phyloP scores from a whole-genome alignment of 208 protist genomes.

The Perkinsela sp. region DNA sequence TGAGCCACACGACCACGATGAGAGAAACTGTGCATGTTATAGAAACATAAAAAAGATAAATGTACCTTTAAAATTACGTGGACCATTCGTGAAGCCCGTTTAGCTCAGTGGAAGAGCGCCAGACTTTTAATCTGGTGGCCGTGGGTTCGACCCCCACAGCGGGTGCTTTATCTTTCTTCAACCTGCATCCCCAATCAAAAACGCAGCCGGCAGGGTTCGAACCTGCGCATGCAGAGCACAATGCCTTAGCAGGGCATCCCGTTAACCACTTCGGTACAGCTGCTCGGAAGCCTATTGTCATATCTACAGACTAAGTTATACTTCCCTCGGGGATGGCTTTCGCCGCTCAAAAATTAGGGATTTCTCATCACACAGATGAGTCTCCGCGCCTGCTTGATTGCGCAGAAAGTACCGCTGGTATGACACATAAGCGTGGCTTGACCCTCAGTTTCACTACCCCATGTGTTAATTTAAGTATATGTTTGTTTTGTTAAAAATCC shows the following conservation, averaged over 20 bases:
- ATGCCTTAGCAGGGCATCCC: constrained; percentile 1
- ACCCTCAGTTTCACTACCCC: neutral
- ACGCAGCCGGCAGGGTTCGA: constrained; percentile 1
- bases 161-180: neutral
- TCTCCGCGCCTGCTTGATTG: neutral
- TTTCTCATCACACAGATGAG: too few relatives aligned
- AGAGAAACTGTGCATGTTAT: too few relatives aligned
- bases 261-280: constrained; percentile 1
- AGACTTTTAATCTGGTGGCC: constrained; percentile 1
- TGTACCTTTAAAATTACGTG: too few relatives aligned
- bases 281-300: neutral
- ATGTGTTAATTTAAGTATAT: neutral
- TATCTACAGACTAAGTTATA: neutral
- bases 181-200: neutral
- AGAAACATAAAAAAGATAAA: too few relatives aligned
- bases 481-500: neutral
- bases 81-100: neutral
- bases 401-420: neutral
- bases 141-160: constrained; percentile 1
- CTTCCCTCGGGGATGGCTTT: too few relatives aligned
- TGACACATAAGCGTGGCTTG: neutral
- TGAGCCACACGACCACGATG: neutral
- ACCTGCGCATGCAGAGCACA: neutral
- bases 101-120: constrained; percentile 1
- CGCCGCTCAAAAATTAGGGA: neutral